Base-by-base conservation (phyloP, 805 yeast genomes). In the Saturnispora bothae region DNA sequence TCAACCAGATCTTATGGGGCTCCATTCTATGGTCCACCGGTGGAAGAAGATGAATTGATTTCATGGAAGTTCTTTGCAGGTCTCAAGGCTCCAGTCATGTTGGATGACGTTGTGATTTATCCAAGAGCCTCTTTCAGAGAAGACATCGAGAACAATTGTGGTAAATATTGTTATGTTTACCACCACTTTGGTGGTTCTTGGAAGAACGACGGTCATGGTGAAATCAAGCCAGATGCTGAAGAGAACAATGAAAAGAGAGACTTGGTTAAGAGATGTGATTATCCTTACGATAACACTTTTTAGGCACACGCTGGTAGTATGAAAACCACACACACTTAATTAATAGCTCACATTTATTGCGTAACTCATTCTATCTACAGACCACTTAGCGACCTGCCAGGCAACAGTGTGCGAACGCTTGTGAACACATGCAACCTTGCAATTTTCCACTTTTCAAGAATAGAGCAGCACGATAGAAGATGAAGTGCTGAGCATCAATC, bases 161-260 rank as follows among this genome's bases (percentile, higher is more conserved):
- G 61, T 36, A 56, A 54, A 42, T 57, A 56, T 41, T 56, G 60
- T 44, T 57, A 57, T 30, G 56, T 56, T 27, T 46, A 43, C 39
- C 63, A 59, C 40, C 54, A 53, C 29, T 59, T 59, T 41, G 63
- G 61, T 45, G 62, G 63, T 37, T 56, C 61, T 30, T 57, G 59
- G 61, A 56, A 57, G 41, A 56, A 54, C 32, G 51, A 55, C 39
- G 61, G 61, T 45, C 47, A 52, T 43, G 60, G 63, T 64, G 53
- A 57, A 53, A 43, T 53, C 39, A 57, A 57, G 37, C 54, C 57
- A 13, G 28, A n/a, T 26, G n/a, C 6, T 7, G 51, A 48, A 44
- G 57, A 49, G 37, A 49, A 51, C 16, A 40, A 36, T 31, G 53
- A 49, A 26, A 52, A 53, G 22, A 46, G 45, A 20, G 52, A 51